These are phyloP conservation scores for Phalaenopsis equestris DNA, from an alignment of 106 monocot genomes.

Conservation along the genomic window DNA sequence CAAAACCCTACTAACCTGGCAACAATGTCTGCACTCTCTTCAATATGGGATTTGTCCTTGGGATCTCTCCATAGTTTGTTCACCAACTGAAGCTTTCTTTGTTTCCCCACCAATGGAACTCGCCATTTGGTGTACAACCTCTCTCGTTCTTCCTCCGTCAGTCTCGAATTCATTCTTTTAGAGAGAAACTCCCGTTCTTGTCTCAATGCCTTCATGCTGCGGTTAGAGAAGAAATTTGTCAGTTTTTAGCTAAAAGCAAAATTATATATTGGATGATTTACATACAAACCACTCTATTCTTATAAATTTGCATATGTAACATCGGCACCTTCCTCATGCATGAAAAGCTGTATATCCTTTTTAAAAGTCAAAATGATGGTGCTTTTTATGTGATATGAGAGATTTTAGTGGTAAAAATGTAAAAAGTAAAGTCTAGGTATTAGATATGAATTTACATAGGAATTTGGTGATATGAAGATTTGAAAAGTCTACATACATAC, in stretches of 20 bases:
- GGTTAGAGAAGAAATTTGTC: background rate
- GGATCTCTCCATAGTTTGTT: slow-evolving; percentile 89
- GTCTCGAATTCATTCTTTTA: slow-evolving; percentile 53
- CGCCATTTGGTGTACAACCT: slow-evolving; percentile 68
- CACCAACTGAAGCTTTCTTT: slow-evolving; percentile 69
- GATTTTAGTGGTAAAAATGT: too few species aligned
- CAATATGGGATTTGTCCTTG: slow-evolving; percentile 52
- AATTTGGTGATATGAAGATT: too few species aligned
- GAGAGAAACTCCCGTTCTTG: slow-evolving; percentile 83
- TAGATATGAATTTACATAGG: too few species aligned
- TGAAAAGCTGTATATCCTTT: too few species aligned
- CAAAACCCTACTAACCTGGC: slow-evolving; percentile 86
- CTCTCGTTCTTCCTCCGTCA: slow-evolving; percentile 79
- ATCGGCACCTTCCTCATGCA: too few species aligned
- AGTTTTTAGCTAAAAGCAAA: background rate
- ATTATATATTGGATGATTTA: too few species aligned
- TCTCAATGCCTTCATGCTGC: slow-evolving; percentile 71
- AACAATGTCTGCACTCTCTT: slow-evolving; percentile 87
- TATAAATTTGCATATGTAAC: background rate
- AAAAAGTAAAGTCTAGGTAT: too few species aligned
- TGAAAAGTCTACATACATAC: too few species aligned
- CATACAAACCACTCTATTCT: background rate
- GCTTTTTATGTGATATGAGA: too few species aligned
- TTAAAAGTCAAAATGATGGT: too few species aligned
- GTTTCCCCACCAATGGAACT: slow-evolving; percentile 81